These are phyloP conservation scores for Ceratobasidium sp. DNA, from an alignment of 1,284 basidiomycete genomes.

Conservation along the genomic window DNA sequence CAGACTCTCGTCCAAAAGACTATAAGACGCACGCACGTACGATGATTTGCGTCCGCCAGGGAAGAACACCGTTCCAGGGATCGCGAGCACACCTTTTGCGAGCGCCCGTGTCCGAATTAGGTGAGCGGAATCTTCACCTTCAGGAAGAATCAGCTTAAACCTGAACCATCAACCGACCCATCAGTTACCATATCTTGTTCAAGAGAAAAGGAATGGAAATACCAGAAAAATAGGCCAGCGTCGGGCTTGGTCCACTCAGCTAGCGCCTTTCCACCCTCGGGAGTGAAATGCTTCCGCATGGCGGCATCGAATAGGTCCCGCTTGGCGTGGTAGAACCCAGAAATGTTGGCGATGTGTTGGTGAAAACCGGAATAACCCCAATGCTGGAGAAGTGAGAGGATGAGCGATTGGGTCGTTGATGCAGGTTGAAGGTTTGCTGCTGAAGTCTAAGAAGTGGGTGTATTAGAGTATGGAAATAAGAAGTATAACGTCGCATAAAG, in stretches of 20 bases:
- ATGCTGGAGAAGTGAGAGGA: constrained; percentile 71
- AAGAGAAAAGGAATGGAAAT: constrained; percentile 50
- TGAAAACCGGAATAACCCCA: constrained; percentile 86
- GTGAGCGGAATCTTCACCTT: constrained; percentile 72
- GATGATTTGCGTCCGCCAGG: constrained; percentile 73
- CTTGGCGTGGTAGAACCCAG: constrained; percentile 82
- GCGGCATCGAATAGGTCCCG: constrained; percentile 83
- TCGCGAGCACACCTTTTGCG: constrained; percentile 84
- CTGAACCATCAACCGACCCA: constrained; percentile 54
- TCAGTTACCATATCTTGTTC: constrained; percentile 6
- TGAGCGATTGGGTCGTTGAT: constrained; percentile 81
- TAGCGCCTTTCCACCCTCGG: constrained; percentile 61
- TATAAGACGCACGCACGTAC: constrained; percentile 85
- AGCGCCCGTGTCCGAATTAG: constrained; percentile 83
- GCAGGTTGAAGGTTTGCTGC: constrained; percentile 83
- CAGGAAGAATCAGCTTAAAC: constrained; percentile 70
- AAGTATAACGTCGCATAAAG: constrained; percentile 20
- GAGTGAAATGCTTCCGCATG: constrained; percentile 72
- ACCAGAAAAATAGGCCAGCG: constrained; percentile 94
- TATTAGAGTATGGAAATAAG: neutral
- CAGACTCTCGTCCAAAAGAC: constrained; percentile 72
- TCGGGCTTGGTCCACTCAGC: constrained; percentile 87
- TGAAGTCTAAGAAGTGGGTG: constrained; percentile 61
- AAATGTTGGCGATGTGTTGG: constrained; percentile 74
- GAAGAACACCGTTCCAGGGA: constrained; percentile 84